phyloP scores from a whole-genome alignment of 2,329 filamentous ascomycete species.

The Chaetomium olivaceum region DNA sequence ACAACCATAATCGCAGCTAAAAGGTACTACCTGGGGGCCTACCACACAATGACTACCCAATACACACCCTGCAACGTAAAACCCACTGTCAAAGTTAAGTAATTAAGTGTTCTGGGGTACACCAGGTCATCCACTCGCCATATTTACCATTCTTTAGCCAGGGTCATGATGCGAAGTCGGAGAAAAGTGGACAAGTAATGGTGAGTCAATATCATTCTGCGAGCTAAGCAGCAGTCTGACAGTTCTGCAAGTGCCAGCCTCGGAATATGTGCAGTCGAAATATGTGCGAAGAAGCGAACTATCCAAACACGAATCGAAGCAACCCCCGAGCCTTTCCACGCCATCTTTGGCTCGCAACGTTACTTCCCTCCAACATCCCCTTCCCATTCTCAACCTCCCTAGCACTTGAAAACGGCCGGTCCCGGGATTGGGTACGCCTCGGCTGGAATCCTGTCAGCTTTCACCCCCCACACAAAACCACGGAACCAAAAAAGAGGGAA shows the following conservation, averaged over 20 bases:
- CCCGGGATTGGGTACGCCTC: slow-evolving; percentile 49
- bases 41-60: too few species aligned
- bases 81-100: too few species aligned
- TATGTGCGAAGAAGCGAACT: neutral
- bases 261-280: neutral
- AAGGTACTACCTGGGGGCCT: too few species aligned
- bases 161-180: neutral
- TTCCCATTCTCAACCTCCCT: neutral
- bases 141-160: neutral
- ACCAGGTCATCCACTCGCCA: too few species aligned
- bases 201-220: neutral
- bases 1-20: too few species aligned
- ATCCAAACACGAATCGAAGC: neutral
- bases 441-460: slow-evolving; percentile 32
- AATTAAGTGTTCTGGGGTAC: too few species aligned
- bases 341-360: neutral
- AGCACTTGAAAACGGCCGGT: slow-evolving; percentile 51
- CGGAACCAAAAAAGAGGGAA: neutral
- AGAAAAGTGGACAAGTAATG: neutral
- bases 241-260: neutral
- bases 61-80: too few species aligned
- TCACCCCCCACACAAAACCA: neutral
- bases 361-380: neutral
- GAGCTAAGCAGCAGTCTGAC: neutral
- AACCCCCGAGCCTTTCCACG: neutral